Conservation (phyloP, 306 rosid species). For the Oemleria cerasiformis region DNA sequence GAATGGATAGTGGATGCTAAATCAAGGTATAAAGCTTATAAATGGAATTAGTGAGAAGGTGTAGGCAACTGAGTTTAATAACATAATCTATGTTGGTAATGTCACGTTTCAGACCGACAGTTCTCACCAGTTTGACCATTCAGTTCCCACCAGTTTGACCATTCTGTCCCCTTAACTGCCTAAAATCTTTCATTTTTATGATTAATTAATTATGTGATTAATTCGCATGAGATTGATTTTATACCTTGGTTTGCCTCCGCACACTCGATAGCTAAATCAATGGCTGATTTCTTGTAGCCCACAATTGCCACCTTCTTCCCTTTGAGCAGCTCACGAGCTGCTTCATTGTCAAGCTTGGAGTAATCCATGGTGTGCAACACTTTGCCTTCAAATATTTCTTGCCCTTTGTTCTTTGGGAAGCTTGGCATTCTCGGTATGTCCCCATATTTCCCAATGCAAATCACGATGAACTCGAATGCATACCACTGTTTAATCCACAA, state of each 20-base stretch:
- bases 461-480: slow-evolving; percentile 51
- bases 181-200: too few relatives aligned
- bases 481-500: slow-evolving; percentile 37
- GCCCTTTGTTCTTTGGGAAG: slow-evolving; percentile 36
- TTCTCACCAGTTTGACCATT: slow-evolving; percentile 10
- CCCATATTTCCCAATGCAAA: slow-evolving; percentile 61
- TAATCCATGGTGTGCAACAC: slow-evolving; percentile 55
- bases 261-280: slow-evolving; percentile 56
- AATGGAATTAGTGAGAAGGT: not conserved
- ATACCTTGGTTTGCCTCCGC: slow-evolving; percentile 55
- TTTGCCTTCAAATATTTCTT: slow-evolving; percentile 44
- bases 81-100: not conserved
- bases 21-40: not conserved
- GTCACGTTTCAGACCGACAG: slow-evolving; percentile 4
- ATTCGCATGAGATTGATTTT: not conserved
- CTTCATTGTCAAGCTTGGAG: slow-evolving; percentile 43
- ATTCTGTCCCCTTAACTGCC: not conserved
- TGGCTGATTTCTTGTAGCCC: slow-evolving; percentile 57
- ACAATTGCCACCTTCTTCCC: slow-evolving; percentile 51
- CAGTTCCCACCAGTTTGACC: slow-evolving; percentile 11
- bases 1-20: not conserved
- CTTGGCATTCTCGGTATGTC: slow-evolving; percentile 45
- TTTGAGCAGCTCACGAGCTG: slow-evolving; percentile 33
- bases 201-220: not conserved
- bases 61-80: slow-evolving; percentile 4